A percentile compares a stretch with the other conserved stretches of the same genome.
Evolutionary conservation across 495 filamentous ascomycete species (phyloP).

Genomic region (Usnea hakonensis): DNA sequence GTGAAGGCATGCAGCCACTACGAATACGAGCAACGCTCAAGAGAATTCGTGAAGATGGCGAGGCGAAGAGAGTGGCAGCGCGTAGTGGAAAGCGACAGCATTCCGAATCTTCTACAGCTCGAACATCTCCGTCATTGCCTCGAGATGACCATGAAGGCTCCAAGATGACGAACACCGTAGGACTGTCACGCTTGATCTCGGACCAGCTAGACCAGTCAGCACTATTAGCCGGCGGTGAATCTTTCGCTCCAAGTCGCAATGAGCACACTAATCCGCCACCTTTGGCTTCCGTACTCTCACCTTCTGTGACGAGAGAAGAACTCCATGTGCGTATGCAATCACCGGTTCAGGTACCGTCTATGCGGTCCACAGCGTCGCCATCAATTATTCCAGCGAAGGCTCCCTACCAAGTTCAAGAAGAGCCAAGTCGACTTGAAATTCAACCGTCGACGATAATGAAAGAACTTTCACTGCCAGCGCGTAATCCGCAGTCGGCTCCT

Average conservation of each 20-base stretch:
- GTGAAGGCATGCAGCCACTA: conserved; percentile 5
- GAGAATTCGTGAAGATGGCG: conserved; percentile 14
- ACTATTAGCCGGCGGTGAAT: not conserved
- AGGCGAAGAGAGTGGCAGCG: conserved; percentile 10
- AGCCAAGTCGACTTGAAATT: conserved; percentile 12
- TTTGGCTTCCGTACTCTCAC: not conserved
- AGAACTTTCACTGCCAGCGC: conserved; percentile 13
- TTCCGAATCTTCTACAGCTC: not conserved
- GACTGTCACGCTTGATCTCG: not conserved
- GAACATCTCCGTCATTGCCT: not conserved
- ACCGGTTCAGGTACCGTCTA: not conserved
- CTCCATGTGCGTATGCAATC: conserved; percentile 8
- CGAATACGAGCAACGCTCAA: conserved; percentile 12
- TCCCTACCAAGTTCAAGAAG: conserved; percentile 11
- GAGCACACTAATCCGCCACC: conserved; percentile 1
- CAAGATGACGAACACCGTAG: not conserved
- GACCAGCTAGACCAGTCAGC: not conserved
- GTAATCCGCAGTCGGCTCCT: conserved; percentile 15
- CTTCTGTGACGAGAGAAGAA: conserved; percentile 3
- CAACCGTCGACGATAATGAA: conserved; percentile 16
- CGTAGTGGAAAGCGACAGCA: conserved; percentile 11
- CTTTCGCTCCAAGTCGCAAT: not conserved
- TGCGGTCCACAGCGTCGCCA: conserved; percentile 10
- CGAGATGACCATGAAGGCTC: conserved; percentile 2
- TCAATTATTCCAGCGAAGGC: conserved; percentile 15